Evolutionary conservation across 495 filamentous ascomycete genomes (phyloP).

Genomic region (Aspergillus cristatus): DNA sequence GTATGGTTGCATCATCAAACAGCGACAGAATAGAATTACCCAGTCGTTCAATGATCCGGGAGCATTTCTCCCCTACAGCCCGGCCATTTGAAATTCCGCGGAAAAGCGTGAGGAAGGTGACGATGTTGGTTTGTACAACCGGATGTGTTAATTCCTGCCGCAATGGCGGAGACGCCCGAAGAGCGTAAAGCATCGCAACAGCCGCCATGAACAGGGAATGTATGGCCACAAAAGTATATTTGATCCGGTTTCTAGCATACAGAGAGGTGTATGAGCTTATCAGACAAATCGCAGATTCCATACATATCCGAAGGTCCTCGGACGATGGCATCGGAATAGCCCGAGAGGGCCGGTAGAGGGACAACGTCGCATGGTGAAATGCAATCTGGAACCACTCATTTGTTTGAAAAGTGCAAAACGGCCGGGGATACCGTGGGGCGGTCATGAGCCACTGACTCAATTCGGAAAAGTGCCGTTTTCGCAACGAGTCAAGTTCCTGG

Average conservation of each 20-base stretch:
- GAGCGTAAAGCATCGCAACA: slow-evolving; percentile 6
- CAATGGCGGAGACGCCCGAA: slow-evolving; percentile 3
- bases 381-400: slow-evolving; percentile 8
- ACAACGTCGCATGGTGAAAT: slow-evolving; percentile 5
- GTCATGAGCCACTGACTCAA: slow-evolving; percentile 4
- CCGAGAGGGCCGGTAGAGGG: slow-evolving; percentile 6
- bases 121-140: slow-evolving; percentile 6
- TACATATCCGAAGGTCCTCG: slow-evolving; percentile 4
- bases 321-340: slow-evolving; percentile 3
- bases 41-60: slow-evolving; percentile 3
- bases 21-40: slow-evolving; percentile 2
- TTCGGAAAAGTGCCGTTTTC: slow-evolving; percentile 1
- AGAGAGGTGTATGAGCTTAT: slow-evolving; percentile 7
- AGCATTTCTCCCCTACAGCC: slow-evolving; percentile 5
- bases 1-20: background rate
- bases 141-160: slow-evolving; percentile 6
- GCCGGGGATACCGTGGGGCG: slow-evolving; percentile 4
- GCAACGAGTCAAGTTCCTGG: background rate
- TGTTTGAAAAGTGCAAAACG: slow-evolving; percentile 5
- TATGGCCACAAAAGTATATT: slow-evolving; percentile 7
- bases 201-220: slow-evolving; percentile 7
- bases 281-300: slow-evolving; percentile 5
- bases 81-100: slow-evolving; percentile 7
- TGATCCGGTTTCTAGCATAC: slow-evolving; percentile 5
- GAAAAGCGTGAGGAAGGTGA: slow-evolving; percentile 6